Conservation (phyloP, 768 basidiomycete genomes). For the Lactarius sp. region DNA sequence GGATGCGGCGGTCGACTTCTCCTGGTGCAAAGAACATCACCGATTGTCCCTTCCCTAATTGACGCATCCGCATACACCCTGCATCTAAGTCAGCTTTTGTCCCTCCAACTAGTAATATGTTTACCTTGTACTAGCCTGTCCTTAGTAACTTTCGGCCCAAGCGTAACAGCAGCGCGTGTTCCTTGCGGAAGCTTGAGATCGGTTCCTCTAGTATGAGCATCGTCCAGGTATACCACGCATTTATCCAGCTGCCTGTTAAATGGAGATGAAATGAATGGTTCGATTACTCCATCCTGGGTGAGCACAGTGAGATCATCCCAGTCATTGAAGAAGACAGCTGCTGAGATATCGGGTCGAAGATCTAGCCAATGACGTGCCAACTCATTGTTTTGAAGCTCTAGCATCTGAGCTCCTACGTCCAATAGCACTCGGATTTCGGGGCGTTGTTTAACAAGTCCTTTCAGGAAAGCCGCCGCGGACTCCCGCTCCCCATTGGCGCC, state of each 20-base stretch:
- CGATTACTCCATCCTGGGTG: constrained; percentile 34
- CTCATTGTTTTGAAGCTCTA: no score
- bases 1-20: no score
- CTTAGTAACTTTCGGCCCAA: constrained; percentile 39
- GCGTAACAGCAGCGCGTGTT: constrained; percentile 33
- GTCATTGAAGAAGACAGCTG: constrained; percentile 39
- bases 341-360: constrained; percentile 31
- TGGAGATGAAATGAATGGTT: constrained; percentile 36
- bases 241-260: constrained; percentile 26
- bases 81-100: not conserved
- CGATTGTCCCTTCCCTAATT: no score
- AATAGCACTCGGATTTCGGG: no score
- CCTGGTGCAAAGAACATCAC: no score
- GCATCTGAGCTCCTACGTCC: no score
- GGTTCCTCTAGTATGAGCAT: constrained; percentile 50
- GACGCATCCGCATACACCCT: no score
- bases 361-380: constrained; percentile 36
- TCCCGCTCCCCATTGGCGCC: no score
- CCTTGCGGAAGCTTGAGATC: constrained; percentile 45
- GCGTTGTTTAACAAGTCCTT: no score
- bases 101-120: not conserved
- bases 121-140: constrained; percentile 49
- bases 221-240: constrained; percentile 49
- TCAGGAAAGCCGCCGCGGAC: no score
- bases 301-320: constrained; percentile 24